phyloP scores from a whole-genome alignment of 192 early-diverging fungal genomes.

The Linnemannia schmuckeri region DNA sequence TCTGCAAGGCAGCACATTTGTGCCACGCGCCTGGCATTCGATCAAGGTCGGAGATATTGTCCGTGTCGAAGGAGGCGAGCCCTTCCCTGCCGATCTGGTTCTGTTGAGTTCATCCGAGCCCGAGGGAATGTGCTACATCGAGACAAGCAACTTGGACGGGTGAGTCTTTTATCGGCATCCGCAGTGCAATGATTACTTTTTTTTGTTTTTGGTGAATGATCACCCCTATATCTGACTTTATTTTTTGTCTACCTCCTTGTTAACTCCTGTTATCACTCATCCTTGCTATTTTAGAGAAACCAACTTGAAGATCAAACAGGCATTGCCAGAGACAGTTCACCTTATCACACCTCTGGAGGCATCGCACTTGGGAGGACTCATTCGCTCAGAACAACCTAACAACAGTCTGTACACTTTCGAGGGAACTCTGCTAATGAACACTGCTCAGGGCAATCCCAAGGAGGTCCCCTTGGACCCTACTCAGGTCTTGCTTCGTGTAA shows the following conservation, averaged over 20 bases:
- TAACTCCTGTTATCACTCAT: not conserved
- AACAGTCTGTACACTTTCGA: conserved; percentile 97
- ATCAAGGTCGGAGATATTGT: conserved; percentile 95
- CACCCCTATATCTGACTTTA: not conserved
- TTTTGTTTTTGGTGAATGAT: not conserved
- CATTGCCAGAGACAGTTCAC: conserved; percentile 84
- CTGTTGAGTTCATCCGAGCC: conserved; percentile 93
- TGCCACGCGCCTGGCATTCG: conserved; percentile 82
- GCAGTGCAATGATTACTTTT: not conserved
- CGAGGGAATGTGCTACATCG: conserved; percentile 97
- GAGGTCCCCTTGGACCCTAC: conserved; percentile 91
- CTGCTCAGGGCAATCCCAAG: conserved; percentile 60
- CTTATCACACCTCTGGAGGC: conserved; percentile 79
- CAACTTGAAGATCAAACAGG: conserved; percentile 98
- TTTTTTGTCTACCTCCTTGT: not conserved
- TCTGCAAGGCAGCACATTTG: conserved; percentile 74
- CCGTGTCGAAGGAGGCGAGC: conserved; percentile 87
- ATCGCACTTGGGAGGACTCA: conserved; percentile 70
- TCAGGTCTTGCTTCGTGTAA: conserved; percentile 88
- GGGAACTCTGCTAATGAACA: conserved; percentile 76
- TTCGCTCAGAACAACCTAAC: conserved; percentile 96
- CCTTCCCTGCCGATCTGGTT: conserved; percentile 94
- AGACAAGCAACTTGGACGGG: conserved; percentile 98
- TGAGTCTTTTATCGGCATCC: conserved; percentile 35
- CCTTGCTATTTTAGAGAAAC: conserved; percentile 77